Conservation (phyloP, 2,329 filamentous ascomycete genomes). For the Bipolaris cookei region DNA sequence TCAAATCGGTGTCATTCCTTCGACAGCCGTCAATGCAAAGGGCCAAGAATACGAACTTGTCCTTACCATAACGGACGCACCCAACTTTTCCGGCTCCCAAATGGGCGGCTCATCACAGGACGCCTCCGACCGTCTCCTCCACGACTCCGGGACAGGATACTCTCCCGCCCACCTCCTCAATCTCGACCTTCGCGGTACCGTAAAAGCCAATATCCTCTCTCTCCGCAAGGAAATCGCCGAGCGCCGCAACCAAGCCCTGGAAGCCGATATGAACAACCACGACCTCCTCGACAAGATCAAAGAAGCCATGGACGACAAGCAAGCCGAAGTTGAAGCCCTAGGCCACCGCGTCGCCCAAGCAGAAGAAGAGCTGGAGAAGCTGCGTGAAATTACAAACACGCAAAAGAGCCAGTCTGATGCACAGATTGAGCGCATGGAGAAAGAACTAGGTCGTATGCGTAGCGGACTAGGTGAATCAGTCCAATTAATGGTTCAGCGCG, state of each 20-base stretch:
- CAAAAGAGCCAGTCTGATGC: slow-evolving; percentile 89
- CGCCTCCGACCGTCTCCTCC: slow-evolving; percentile 75
- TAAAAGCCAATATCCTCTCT: slow-evolving; percentile 77
- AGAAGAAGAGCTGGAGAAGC: slow-evolving; percentile 92
- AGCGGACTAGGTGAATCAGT: slow-evolving; percentile 82
- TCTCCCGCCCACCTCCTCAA: slow-evolving; percentile 88
- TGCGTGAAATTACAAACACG: slow-evolving; percentile 82
- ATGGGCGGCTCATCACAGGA: slow-evolving; percentile 54
- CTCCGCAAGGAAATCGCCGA: slow-evolving; percentile 93
- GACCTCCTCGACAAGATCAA: slow-evolving; percentile 93
- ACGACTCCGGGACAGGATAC: slow-evolving; percentile 83
- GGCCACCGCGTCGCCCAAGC: slow-evolving; percentile 87
- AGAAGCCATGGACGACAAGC: slow-evolving; percentile 95
- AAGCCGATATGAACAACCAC: slow-evolving; percentile 92
- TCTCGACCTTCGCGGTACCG: slow-evolving; percentile 80
- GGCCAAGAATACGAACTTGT: slow-evolving; percentile 84
- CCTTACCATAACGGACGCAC: slow-evolving; percentile 78
- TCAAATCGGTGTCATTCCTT: slow-evolving; percentile 87
- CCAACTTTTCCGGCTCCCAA: slow-evolving; percentile 70
- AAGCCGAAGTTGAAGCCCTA: slow-evolving; percentile 87
- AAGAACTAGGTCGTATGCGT: slow-evolving; percentile 93
- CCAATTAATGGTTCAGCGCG: slow-evolving; percentile 88
- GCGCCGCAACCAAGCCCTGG: slow-evolving; percentile 78
- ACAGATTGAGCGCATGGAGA: slow-evolving; percentile 98
- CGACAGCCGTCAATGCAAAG: slow-evolving; percentile 82